phyloP scores from a whole-genome alignment of 2,329 filamentous ascomycete genomes.

The Xylaria hypoxylon region DNA sequence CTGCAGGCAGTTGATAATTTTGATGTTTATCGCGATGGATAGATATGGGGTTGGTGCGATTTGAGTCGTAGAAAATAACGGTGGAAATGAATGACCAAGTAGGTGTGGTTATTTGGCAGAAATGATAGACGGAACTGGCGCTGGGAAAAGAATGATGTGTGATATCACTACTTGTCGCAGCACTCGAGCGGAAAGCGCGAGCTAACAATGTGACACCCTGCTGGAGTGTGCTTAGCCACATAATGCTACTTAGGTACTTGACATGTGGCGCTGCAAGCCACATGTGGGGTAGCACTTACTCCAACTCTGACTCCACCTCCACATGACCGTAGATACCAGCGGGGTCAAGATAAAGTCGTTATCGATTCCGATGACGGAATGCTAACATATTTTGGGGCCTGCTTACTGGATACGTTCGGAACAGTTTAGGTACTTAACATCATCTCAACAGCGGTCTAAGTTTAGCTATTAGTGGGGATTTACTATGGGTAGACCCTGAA shows the following conservation, averaged over 20 bases:
- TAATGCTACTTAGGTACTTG: not conserved
- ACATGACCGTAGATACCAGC: not conserved
- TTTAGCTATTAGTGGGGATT: constrained; percentile 26
- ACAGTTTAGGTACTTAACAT: not conserved
- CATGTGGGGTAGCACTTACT: not conserved
- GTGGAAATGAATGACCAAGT: not conserved
- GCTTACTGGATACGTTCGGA: not conserved
- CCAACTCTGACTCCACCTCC: not conserved
- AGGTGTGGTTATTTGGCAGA: too few species aligned
- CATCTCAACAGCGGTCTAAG: not conserved
- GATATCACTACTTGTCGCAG: too few species aligned
- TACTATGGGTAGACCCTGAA: constrained; percentile 14
- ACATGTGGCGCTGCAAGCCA: not conserved
- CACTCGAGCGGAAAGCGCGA: too few species aligned
- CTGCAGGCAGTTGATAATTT: not conserved
- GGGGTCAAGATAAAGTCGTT: constrained; percentile 20
- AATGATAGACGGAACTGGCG: too few species aligned
- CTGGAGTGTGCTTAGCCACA: not conserved
- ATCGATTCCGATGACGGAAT: not conserved
- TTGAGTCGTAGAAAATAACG: too few species aligned
- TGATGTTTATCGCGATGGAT: not conserved
- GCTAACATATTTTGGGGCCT: constrained; percentile 10
- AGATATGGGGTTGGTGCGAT: too few species aligned
- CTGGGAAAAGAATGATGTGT: too few species aligned
- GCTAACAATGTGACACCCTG: too few species aligned